Conservation (phyloP, 2,329 filamentous ascomycete genomes). For the Ceratocystis albifundus region DNA sequence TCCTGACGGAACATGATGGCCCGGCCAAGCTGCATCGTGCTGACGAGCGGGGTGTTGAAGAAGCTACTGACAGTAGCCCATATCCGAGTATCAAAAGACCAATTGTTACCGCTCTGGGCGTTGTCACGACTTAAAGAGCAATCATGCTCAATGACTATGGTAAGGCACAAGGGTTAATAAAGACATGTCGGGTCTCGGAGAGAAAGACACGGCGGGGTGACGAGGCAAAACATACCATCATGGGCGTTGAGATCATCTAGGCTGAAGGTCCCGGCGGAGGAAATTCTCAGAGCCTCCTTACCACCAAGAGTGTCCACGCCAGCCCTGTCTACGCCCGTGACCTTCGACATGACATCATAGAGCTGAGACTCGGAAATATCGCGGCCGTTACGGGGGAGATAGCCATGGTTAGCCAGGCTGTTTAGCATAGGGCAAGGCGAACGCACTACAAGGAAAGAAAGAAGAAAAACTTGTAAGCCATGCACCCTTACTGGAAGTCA, state of each 20-base stretch:
- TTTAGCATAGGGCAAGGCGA: slow-evolving; percentile 27
- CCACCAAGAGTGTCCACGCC: slow-evolving; percentile 24
- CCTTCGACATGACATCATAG: slow-evolving; percentile 13
- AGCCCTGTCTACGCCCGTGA: slow-evolving; percentile 23
- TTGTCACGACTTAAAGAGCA: slow-evolving; percentile 29
- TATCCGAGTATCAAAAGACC: slow-evolving; percentile 28
- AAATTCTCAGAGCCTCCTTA: slow-evolving; percentile 24
- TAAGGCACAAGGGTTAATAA: not conserved
- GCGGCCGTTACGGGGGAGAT: slow-evolving; percentile 25
- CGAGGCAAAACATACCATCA: slow-evolving; percentile 19
- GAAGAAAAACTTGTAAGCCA: not conserved
- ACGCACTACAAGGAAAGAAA: slow-evolving; percentile 19
- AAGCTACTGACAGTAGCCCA: slow-evolving; percentile 26
- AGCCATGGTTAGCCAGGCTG: slow-evolving; percentile 26
- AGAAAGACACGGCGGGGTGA: not conserved
- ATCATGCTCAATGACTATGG: slow-evolving; percentile 31
- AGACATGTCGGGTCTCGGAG: not conserved
- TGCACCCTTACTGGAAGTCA: not conserved
- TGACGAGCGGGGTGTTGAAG: slow-evolving; percentile 26
- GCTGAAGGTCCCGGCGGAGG: slow-evolving; percentile 29
- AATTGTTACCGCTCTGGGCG: slow-evolving; percentile 28
- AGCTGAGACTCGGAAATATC: slow-evolving; percentile 22
- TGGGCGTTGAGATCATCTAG: slow-evolving; percentile 28
- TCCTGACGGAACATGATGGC: slow-evolving; percentile 27
- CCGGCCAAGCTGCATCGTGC: slow-evolving; percentile 27